Percentiles rank a stretch among this genome's conserved stretches.
phyloP scores from a whole-genome alignment of 306 rosid species.

The Ormosia semicastrata region DNA sequence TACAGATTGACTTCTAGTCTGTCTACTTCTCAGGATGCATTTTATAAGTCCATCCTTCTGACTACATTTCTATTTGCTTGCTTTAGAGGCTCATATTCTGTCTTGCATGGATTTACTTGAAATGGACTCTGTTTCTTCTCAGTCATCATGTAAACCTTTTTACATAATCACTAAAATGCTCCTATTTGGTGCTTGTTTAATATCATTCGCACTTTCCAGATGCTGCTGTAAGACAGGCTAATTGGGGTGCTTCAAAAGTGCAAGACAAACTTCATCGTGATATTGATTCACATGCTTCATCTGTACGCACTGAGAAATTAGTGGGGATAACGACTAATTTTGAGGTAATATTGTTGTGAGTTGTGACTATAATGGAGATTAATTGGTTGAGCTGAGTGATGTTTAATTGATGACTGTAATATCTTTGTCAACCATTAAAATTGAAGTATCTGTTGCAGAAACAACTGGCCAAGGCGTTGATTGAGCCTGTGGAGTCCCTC shows the following conservation, averaged over 20 bases:
- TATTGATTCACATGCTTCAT: constrained; percentile 59
- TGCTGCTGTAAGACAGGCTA: constrained; percentile 57
- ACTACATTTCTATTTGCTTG: neutral
- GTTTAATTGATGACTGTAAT: neutral
- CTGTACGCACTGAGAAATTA: constrained; percentile 55
- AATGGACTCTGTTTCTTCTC: neutral
- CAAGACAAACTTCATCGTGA: constrained; percentile 74
- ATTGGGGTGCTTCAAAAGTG: constrained; percentile 70
- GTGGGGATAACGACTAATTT: constrained; percentile 42
- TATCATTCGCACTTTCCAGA: constrained; percentile 45
- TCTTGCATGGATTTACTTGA: constrained; percentile 6
- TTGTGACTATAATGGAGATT: neutral
- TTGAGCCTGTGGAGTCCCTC: constrained; percentile 66
- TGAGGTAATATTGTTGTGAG: constrained; percentile 52
- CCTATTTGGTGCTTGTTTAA: neutral
- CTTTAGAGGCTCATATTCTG: constrained; percentile 9
- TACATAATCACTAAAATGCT: neutral
- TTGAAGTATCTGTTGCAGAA: constrained; percentile 47
- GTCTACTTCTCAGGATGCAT: neutral
- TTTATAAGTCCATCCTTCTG: neutral
- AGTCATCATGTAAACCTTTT: neutral
- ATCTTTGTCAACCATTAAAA: constrained; percentile 16
- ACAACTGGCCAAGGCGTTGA: constrained; percentile 55
- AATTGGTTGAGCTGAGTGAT: constrained; percentile 12
- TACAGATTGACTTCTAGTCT: constrained; percentile 2